These are phyloP conservation scores for Neurospora sp. DNA, from an alignment of 495 filamentous ascomycete species.

Conservation along the genomic window DNA sequence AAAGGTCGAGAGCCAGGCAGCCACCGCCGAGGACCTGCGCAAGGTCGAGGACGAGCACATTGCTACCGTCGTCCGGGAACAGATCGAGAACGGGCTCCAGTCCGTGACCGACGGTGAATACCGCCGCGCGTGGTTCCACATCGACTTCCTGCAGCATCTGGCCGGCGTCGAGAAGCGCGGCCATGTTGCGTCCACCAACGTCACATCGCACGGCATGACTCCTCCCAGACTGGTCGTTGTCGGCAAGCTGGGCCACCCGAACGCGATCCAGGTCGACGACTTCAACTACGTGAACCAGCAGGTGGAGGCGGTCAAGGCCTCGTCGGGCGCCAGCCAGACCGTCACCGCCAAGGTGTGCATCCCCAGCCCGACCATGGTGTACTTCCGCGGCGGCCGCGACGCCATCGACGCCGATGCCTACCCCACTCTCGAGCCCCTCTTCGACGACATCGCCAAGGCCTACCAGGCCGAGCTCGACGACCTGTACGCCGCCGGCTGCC, in stretches of 20 bases:
- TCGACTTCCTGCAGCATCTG: conserved; percentile 37
- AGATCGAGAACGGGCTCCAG: conserved; percentile 52
- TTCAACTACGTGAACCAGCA: conserved; percentile 45
- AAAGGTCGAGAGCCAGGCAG: conserved; percentile 36
- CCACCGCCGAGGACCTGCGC: conserved; percentile 32
- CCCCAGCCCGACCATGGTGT: conserved; percentile 56
- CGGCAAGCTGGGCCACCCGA: conserved; percentile 35
- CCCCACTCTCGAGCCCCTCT: conserved; percentile 48
- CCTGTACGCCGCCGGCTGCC: conserved; percentile 50
- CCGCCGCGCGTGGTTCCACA: conserved; percentile 43
- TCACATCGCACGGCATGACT: conserved; percentile 31
- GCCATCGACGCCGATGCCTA: conserved; percentile 47
- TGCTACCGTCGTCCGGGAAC: conserved; percentile 47
- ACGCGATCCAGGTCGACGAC: conserved; percentile 48
- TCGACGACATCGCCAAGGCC: conserved; percentile 49
- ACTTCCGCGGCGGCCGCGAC: conserved; percentile 53
- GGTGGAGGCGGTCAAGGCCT: conserved; percentile 26
- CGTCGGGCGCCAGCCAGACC: conserved; percentile 11
- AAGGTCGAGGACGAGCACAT: conserved; percentile 57
- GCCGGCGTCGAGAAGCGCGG: conserved; percentile 34
- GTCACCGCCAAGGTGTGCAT: conserved; percentile 55
- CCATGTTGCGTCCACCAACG: conserved; percentile 32
- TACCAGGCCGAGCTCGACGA: conserved; percentile 52
- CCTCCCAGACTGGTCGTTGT: conserved; percentile 36
- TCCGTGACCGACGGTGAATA: conserved; percentile 66